Evolutionary conservation across 306 rosid genomes (phyloP).

Genomic region (Malus orientalis): DNA sequence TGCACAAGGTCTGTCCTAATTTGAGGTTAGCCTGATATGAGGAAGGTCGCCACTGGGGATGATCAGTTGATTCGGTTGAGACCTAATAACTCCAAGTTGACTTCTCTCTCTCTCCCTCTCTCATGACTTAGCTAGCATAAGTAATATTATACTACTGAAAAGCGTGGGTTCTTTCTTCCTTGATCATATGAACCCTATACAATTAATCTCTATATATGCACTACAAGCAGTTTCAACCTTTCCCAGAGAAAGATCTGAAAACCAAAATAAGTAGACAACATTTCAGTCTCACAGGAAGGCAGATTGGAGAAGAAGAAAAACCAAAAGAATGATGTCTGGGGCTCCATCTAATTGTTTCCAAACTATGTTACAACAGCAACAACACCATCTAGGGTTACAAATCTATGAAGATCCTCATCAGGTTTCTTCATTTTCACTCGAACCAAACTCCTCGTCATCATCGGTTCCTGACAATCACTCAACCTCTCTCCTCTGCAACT

Average conservation of each 20-base stretch:
- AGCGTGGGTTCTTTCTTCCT: not conserved
- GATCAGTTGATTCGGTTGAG: slow-evolving; percentile 12
- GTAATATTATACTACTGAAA: not conserved
- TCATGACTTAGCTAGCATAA: not conserved
- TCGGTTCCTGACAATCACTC: slow-evolving; percentile 16
- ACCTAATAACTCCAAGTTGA: slow-evolving; percentile 30
- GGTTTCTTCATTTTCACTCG: slow-evolving; percentile 16
- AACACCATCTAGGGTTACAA: slow-evolving; percentile 8
- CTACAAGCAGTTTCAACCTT: not conserved
- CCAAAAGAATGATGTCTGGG: slow-evolving; percentile 33
- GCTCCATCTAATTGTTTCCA: slow-evolving; percentile 18
- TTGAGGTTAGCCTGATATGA: slow-evolving; percentile 28
- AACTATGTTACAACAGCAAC: slow-evolving; percentile 7
- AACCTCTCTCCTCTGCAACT: slow-evolving; percentile 49
- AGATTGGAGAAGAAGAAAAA: not conserved
- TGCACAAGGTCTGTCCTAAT: no score
- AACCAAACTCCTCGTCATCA: slow-evolving; percentile 13
- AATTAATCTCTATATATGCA: not conserved
- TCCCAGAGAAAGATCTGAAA: not conserved
- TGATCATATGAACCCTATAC: not conserved
- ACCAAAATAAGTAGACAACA: not conserved
- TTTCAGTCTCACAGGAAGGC: not conserved
- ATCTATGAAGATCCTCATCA: slow-evolving; percentile 11
- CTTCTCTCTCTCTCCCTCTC: slow-evolving; percentile 17
- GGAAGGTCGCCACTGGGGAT: slow-evolving; percentile 81